These are phyloP conservation scores for Pterulicium gracile DNA, from an alignment of 1,284 basidiomycete genomes.

Conservation along the genomic window DNA sequence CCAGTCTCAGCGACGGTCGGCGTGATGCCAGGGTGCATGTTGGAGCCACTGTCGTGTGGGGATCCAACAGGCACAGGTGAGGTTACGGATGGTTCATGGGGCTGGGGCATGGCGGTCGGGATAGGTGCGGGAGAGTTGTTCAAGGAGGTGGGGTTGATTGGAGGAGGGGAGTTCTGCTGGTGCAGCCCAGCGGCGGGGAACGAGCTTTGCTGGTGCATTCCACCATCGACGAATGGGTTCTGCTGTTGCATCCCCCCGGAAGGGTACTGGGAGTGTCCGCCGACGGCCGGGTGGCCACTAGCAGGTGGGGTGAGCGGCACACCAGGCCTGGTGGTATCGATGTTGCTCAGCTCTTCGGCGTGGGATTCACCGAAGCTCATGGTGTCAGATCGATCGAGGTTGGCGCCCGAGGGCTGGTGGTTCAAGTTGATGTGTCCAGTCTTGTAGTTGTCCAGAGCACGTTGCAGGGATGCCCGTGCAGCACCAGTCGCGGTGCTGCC, in stretches of 20 bases:
- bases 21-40: constrained; percentile 24
- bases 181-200: constrained; percentile 10
- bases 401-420: constrained; percentile 30
- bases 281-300: neutral
- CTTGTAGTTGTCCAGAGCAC: constrained; percentile 64
- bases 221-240: no score
- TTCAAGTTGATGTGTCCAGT: constrained; percentile 49
- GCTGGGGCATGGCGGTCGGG: constrained; percentile 20
- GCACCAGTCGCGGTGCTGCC: constrained; percentile 53
- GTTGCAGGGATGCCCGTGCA: constrained; percentile 63
- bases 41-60: constrained; percentile 12
- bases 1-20: constrained; percentile 60
- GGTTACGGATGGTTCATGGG: constrained; percentile 10
- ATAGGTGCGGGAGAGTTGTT: constrained; percentile 48
- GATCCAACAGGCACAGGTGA: constrained; percentile 11
- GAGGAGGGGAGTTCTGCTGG: constrained; percentile 21
- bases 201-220: constrained; percentile 22
- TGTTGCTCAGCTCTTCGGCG: constrained; percentile 54
- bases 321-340: constrained; percentile 25
- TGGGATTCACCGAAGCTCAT: constrained; percentile 75
- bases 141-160: constrained; percentile 39
- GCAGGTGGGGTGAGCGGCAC: neutral
- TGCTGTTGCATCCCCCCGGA: no score
- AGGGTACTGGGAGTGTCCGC: constrained; percentile 8
- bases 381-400: constrained; percentile 59